phyloP scores from a whole-genome alignment of 192 early-diverging fungal species.

The Backusella australiensis region DNA sequence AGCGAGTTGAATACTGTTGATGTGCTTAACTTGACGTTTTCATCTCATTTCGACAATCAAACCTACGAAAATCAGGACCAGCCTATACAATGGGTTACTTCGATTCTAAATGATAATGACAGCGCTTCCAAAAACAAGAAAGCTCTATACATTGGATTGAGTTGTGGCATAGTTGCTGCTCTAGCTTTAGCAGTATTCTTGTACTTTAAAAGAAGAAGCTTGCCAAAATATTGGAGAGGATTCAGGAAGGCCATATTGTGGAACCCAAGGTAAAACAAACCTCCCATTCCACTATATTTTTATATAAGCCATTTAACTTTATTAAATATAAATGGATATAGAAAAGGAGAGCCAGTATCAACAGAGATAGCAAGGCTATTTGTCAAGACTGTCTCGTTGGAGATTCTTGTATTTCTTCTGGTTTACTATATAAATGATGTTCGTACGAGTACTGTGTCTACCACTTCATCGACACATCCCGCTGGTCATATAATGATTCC shows the following conservation, averaged over 20 bases:
- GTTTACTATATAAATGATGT: neutral
- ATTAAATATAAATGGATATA: neutral
- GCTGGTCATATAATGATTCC: no score
- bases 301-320: neutral
- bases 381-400: neutral
- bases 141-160: neutral
- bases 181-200: neutral
- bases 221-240: neutral
- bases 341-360: conserved; percentile 1
- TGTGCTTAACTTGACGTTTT: neutral
- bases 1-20: neutral
- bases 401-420: neutral
- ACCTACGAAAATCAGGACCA: neutral
- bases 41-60: neutral
- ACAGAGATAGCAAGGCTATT: neutral
- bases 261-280: neutral
- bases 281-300: no score
- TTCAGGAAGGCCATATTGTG: neutral
- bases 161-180: no score
- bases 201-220: neutral
- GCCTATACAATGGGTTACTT: neutral
- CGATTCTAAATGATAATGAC: neutral
- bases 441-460: neutral
- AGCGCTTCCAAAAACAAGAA: neutral
- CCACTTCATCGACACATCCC: neutral